A percentile compares a stretch with the other conserved stretches of the same genome.
Conservation (phyloP, 768 basidiomycete genomes). For the Boletales sp. region DNA sequence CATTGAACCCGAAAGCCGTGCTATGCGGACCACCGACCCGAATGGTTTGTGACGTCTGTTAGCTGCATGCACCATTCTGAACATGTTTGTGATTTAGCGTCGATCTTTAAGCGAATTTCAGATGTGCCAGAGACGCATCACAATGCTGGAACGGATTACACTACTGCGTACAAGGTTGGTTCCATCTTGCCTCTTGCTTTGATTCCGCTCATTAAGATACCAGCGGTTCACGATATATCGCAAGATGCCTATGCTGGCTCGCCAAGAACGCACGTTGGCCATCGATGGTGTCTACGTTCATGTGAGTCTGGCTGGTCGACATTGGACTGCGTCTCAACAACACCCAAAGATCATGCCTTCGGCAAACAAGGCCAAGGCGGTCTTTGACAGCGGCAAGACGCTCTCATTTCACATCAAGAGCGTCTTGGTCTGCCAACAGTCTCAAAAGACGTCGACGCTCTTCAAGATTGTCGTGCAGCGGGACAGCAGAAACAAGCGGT, state of each 20-base stretch:
- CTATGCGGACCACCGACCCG: slow-evolving; percentile 80
- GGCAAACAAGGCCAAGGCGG: slow-evolving; percentile 69
- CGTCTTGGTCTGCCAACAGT: slow-evolving; percentile 80
- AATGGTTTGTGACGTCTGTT: slow-evolving; percentile 56
- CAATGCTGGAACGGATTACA: slow-evolving; percentile 69
- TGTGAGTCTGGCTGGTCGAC: slow-evolving; percentile 38
- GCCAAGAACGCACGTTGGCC: slow-evolving; percentile 87
- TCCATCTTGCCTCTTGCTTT: not conserved
- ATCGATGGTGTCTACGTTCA: slow-evolving; percentile 95
- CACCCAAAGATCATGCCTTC: slow-evolving; percentile 79
- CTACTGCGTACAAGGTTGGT: slow-evolving; percentile 80
- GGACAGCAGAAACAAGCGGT: slow-evolving; percentile 77
- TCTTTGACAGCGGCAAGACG: slow-evolving; percentile 88
- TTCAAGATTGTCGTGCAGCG: slow-evolving; percentile 89
- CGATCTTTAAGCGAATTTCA: slow-evolving; percentile 87
- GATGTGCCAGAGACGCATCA: slow-evolving; percentile 57
- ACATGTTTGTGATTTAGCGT: slow-evolving; percentile 47
- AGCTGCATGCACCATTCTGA: not conserved
- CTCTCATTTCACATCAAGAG: slow-evolving; percentile 90
- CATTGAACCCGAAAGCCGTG: slow-evolving; percentile 61
- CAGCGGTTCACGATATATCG: slow-evolving; percentile 92
- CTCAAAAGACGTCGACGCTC: slow-evolving; percentile 69
- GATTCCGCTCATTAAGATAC: not conserved
- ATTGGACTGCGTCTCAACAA: not conserved
- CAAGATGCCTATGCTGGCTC: slow-evolving; percentile 91